A percentile compares a stretch with the other conserved stretches of the same genome.
phyloP scores from a whole-genome alignment of 169 alveolate species.

The Eimeria maxima region DNA sequence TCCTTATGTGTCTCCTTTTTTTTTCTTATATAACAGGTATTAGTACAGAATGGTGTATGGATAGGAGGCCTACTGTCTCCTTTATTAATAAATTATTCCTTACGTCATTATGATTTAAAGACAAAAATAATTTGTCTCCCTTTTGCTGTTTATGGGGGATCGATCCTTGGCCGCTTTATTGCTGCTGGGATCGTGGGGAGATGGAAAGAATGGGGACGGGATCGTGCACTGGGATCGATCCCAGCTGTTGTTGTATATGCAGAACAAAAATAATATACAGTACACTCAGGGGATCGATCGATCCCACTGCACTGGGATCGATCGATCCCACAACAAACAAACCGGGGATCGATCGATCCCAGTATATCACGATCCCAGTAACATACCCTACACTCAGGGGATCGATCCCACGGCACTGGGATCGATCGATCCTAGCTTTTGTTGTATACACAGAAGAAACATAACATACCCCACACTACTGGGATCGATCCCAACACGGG shows the following conservation, averaged over 20 bases:
- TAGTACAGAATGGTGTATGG: slow-evolving; percentile 83
- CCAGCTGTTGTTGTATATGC: slow-evolving; percentile 64
- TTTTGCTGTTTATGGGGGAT: slow-evolving; percentile 79
- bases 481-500: too few relatives aligned
- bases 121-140: slow-evolving; percentile 82
- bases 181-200: slow-evolving; percentile 81
- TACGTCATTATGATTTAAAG: slow-evolving; percentile 81
- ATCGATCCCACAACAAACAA: too few relatives aligned
- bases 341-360: too few relatives aligned
- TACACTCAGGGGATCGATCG: too few relatives aligned
- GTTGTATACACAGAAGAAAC: too few relatives aligned
- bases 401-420: too few relatives aligned
- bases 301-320: too few relatives aligned
- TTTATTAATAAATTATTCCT: not conserved
- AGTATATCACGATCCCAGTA: too few relatives aligned
- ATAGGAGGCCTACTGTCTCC: slow-evolving; percentile 52
- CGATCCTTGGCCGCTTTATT: slow-evolving; percentile 74
- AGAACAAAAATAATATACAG: not conserved
- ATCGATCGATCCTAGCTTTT: too few relatives aligned
- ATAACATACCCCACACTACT: too few relatives aligned
- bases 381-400: too few relatives aligned
- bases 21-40: slow-evolving; percentile 17
- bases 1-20: not conserved
- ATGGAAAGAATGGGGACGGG: slow-evolving; percentile 82
- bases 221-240: slow-evolving; percentile 80